Conservation (phyloP, 192 early-diverging fungal species). For the Helicostylum pulchrum region DNA sequence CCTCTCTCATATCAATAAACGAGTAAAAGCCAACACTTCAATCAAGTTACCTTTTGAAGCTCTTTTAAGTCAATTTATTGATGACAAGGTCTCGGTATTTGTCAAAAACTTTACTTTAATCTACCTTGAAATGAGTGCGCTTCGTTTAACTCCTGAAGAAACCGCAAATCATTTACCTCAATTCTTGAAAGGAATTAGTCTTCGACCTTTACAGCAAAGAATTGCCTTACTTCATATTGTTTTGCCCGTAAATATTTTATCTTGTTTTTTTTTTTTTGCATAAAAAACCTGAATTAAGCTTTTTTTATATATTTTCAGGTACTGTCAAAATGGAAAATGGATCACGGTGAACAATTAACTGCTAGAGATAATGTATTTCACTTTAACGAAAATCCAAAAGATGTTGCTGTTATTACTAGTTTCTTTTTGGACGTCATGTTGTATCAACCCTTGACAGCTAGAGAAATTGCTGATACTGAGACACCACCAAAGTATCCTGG, state of each 20-base stretch:
- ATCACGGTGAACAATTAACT: constrained; percentile 36
- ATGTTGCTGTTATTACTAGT: constrained; percentile 50
- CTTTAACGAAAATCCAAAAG: constrained; percentile 50
- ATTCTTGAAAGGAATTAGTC: constrained; percentile 59
- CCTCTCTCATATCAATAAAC: constrained; percentile 81
- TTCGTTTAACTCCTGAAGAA: constrained; percentile 45
- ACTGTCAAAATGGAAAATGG: constrained; percentile 41
- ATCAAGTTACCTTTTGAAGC: constrained; percentile 62
- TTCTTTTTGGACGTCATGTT: constrained; percentile 66
- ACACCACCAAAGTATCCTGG: constrained; percentile 43
- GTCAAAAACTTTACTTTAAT: constrained; percentile 81
- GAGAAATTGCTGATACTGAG: constrained; percentile 16
- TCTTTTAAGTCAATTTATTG: constrained; percentile 60
- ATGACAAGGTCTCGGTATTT: constrained; percentile 37
- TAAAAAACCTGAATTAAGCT: neutral
- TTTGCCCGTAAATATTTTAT: constrained; percentile 51
- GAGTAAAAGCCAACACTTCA: constrained; percentile 59
- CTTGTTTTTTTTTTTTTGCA: neutral
- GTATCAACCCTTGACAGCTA: constrained; percentile 46
- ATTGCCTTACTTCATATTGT: constrained; percentile 60
- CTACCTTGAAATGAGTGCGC: constrained; percentile 80
- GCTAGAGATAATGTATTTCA: constrained; percentile 50
- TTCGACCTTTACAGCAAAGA: constrained; percentile 57
- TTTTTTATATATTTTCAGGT: constrained; percentile 23
- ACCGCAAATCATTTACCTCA: constrained; percentile 47